Base-by-base conservation (phyloP, 225 moss, liverwort and hornwort species). In the Antitrichia curtipendula region DNA sequence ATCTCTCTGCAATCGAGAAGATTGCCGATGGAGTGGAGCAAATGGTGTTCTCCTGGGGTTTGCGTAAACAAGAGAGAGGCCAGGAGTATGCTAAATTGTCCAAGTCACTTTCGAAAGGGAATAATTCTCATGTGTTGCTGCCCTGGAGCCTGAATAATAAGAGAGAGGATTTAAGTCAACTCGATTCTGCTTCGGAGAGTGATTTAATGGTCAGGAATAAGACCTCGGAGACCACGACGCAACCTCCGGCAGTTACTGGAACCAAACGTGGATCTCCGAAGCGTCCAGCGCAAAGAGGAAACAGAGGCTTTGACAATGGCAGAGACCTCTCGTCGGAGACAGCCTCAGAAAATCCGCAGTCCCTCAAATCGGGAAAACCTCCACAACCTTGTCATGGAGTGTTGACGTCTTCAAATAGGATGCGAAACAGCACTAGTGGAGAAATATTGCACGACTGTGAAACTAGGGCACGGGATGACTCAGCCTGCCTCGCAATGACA, bases 11-110 rank as follows among this genome's bases (percentile, higher is more conserved):
- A 24, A 94, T 94, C 0, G 88, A 92, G 68, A 83, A 94, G 43
- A 94, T 94, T 74, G 94, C 92, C 1, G 80, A 92, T 78, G 94
- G 92, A 19, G 94, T 94, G 27, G 94, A 94, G 19, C 90, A 80
- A 56, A 92, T 94, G 94, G 92, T 94, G 5, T 90, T 89, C 31
- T 92, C 92, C 0, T 94, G 92, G 92, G 85, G 91, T 13, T 78
- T 92, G 21, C 76, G 86, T 23, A 89, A 92, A 57, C 85, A 92
- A 60, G 88, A 91, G 60, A 87, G 81, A 70, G 83, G 92, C 17
- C 90, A 89, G 17, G 90, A 94, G 62, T 91, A 91, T 49, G 87
- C 61, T 10, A 81, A 91, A 22, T 66, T 91, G 47, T 92, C 92
- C n/a, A 86, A 91, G 71, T 83, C 90, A 6, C n/a, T 92, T 29